A percentile compares a stretch with the other conserved stretches of the same genome.
These are phyloP conservation scores for Coemansia sp. DNA, from an alignment of 192 early-diverging fungal genomes.

Conservation along the genomic window DNA sequence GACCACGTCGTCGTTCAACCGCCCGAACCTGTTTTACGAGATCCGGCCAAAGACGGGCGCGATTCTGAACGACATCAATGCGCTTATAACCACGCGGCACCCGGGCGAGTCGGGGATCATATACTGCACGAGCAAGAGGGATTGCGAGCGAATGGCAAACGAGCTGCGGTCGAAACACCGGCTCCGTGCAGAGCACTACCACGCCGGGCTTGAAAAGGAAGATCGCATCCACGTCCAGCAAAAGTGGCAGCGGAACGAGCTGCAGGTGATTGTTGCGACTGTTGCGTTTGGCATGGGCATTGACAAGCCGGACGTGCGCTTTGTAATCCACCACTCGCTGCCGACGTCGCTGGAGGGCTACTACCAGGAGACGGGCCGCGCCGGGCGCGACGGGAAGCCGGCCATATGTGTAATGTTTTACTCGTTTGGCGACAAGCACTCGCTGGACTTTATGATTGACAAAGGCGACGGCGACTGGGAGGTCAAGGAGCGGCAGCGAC, in stretches of 20 bases:
- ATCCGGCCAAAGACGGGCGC: constrained; percentile 58
- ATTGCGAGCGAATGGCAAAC: constrained; percentile 80
- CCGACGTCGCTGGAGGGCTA: constrained; percentile 93
- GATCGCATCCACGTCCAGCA: constrained; percentile 76
- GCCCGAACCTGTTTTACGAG: constrained; percentile 79
- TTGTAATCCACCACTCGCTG: constrained; percentile 89
- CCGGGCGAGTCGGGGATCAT: constrained; percentile 84
- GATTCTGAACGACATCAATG: constrained; percentile 67
- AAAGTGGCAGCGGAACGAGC: constrained; percentile 73
- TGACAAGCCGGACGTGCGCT: constrained; percentile 94
- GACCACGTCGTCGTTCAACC: constrained; percentile 86
- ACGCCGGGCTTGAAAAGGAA: constrained; percentile 79
- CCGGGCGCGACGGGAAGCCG: constrained; percentile 86
- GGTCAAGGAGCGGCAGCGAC: constrained; percentile 76
- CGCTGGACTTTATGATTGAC: constrained; percentile 77
- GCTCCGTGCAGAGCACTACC: constrained; percentile 76
- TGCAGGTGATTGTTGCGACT: constrained; percentile 90
- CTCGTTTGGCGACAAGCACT: constrained; percentile 68
- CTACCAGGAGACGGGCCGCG: constrained; percentile 95
- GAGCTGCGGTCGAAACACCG: constrained; percentile 60
- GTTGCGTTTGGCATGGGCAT: constrained; percentile 99
- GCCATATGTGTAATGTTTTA: constrained; percentile 87
- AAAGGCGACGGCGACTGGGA: constrained; percentile 74
- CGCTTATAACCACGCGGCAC: constrained; percentile 64
- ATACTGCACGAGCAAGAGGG: constrained; percentile 76